Conservation (phyloP, 106 monocot species). For the Apostasia shenzhenica region DNA sequence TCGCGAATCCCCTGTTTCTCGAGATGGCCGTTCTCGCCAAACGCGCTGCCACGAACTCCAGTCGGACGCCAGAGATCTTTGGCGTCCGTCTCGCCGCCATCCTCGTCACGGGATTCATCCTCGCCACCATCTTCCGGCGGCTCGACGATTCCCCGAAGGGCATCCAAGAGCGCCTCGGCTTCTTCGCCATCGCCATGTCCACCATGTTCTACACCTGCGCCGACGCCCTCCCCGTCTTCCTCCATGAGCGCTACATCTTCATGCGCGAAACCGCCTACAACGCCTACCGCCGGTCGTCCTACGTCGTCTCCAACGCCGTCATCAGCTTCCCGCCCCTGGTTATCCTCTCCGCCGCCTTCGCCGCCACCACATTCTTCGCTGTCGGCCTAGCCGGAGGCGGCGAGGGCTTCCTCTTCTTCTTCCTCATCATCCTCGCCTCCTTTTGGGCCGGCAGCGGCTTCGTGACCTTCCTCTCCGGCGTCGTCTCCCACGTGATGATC, state of each 20-base stretch:
- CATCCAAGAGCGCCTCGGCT: slow-evolving; percentile 59
- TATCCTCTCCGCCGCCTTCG: slow-evolving; percentile 50
- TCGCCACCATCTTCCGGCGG: slow-evolving; percentile 71
- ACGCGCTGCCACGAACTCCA: slow-evolving; percentile 40
- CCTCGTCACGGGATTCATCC: slow-evolving; percentile 53
- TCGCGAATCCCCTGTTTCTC: slow-evolving; percentile 54
- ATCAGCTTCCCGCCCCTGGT: slow-evolving; percentile 47
- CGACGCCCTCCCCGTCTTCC: slow-evolving; percentile 76
- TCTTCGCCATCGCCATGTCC: slow-evolving; percentile 78
- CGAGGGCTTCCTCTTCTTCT: slow-evolving; percentile 45
- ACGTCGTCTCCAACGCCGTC: slow-evolving; percentile 58
- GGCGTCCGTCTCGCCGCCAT: slow-evolving; percentile 26
- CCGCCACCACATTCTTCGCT: slow-evolving; percentile 52
- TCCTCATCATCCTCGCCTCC: slow-evolving; percentile 46
- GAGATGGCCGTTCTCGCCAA: slow-evolving; percentile 40
- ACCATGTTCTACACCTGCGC: slow-evolving; percentile 75
- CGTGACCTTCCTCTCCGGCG: slow-evolving; percentile 74
- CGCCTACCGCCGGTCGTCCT: slow-evolving; percentile 73
- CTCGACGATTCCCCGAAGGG: slow-evolving; percentile 69
- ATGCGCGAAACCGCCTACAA: slow-evolving; percentile 78
- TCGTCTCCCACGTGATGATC: slow-evolving; percentile 48
- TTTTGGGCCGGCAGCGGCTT: slow-evolving; percentile 76
- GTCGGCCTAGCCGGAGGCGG: slow-evolving; percentile 57
- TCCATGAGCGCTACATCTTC: slow-evolving; percentile 75
- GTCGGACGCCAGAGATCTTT: slow-evolving; percentile 49